These are phyloP conservation scores for Penicillium hesseltinei DNA, from an alignment of 2,329 filamentous ascomycete genomes.

Conservation along the genomic window DNA sequence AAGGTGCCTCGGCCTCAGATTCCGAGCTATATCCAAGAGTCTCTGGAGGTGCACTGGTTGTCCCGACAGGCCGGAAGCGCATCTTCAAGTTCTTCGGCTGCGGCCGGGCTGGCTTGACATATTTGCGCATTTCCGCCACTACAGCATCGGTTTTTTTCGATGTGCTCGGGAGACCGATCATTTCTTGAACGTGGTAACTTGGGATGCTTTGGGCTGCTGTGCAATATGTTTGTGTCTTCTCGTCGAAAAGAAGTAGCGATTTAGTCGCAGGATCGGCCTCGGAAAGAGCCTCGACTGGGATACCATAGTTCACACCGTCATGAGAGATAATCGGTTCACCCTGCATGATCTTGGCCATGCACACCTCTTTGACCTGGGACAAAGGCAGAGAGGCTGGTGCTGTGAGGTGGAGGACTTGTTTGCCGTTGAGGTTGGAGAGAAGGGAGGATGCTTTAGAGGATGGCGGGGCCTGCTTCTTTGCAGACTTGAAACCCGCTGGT, in stretches of 20 bases:
- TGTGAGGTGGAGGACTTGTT: constrained; percentile 51
- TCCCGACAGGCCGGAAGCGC: constrained; percentile 47
- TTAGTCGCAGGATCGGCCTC: constrained; percentile 32
- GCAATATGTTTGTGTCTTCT: constrained; percentile 35
- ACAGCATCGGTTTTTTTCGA: constrained; percentile 25
- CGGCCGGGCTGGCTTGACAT: constrained; percentile 37
- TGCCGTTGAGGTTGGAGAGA: constrained; percentile 42
- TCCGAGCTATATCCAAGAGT: constrained; percentile 40
- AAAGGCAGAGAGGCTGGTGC: constrained; percentile 46
- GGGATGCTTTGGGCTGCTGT: constrained; percentile 29
- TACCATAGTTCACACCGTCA: constrained; percentile 44
- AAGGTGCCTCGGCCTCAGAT: constrained; percentile 36
- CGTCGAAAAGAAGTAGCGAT: constrained; percentile 38
- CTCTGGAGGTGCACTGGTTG: constrained; percentile 31
- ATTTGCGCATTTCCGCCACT: constrained; percentile 25
- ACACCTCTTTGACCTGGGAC: constrained; percentile 45
- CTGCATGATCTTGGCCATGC: constrained; percentile 40
- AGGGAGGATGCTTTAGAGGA: constrained; percentile 35
- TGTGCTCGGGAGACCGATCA: constrained; percentile 33
- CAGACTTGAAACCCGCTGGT: constrained; percentile 44
- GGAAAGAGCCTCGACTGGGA: constrained; percentile 34
- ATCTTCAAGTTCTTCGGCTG: constrained; percentile 47
- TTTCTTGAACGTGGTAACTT: constrained; percentile 39
- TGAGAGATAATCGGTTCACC: constrained; percentile 44
- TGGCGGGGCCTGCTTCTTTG: constrained; percentile 33